These are phyloP conservation scores for Fraxinus nigra DNA, from an alignment of 305 asterid species.

Conservation along the genomic window DNA sequence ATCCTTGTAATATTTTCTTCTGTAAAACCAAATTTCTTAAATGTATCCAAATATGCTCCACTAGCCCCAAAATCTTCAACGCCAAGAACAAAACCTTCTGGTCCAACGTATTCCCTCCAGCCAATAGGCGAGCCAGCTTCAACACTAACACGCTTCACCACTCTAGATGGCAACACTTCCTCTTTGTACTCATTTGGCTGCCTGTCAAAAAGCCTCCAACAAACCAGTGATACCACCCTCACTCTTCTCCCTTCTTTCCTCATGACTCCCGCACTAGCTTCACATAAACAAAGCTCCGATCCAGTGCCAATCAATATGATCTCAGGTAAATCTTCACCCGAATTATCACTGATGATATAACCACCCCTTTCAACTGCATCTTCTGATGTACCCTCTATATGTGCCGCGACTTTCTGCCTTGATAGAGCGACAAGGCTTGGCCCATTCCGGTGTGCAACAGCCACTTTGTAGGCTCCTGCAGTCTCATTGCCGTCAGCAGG, in stretches of 20 bases:
- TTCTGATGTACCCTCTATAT: constrained; percentile 38
- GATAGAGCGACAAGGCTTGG: constrained; percentile 45
- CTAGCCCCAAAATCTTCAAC: constrained; percentile 50
- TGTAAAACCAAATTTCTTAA: constrained; percentile 36
- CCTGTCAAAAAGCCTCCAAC: constrained; percentile 49
- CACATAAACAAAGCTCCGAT: constrained; percentile 44
- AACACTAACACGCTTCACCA: constrained; percentile 35
- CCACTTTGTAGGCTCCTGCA: constrained; percentile 42
- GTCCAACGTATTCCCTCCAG: constrained; percentile 54
- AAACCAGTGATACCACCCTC: constrained; percentile 46
- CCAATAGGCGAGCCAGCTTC: constrained; percentile 51
- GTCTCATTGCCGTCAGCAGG: constrained; percentile 57
- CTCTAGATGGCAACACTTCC: constrained; percentile 37
- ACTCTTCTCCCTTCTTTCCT: constrained; percentile 47
- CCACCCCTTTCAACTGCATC: constrained; percentile 46
- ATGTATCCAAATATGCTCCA: constrained; percentile 17
- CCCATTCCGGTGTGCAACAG: constrained; percentile 29
- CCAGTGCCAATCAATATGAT: constrained; percentile 49
- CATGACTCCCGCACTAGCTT: constrained; percentile 33
- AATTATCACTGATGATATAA: constrained; percentile 45
- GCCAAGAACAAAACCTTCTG: constrained; percentile 35
- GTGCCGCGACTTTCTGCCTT: constrained; percentile 41
- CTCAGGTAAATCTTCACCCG: constrained; percentile 29
- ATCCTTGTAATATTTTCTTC: constrained; percentile 35
- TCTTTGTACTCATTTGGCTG: constrained; percentile 38